Base-by-base conservation (phyloP, 1,284 basidiomycete species). In the Marasmius oreades region DNA sequence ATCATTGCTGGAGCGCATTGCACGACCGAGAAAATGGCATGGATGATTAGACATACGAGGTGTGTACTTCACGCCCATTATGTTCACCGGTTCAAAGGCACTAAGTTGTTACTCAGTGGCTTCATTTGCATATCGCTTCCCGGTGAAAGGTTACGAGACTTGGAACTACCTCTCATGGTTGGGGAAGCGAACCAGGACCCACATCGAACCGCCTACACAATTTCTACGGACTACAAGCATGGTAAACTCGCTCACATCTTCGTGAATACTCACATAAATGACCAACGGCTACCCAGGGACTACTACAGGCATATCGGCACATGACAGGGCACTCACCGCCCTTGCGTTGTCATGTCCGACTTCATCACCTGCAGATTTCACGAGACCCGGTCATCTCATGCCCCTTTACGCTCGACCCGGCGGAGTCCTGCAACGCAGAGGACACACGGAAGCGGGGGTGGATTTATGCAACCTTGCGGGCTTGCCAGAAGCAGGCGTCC, bases 41-140 rank as follows among this genome's bases (percentile, higher is more conserved):
- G 94, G 93, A 92, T 99, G 82, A 95, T 99, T 70, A 88, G 90
- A 69, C 89, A 96, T 74, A 93, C 93, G 0, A 96, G 93, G 95
- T 95, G 60, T 58, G 84, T 72, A 12, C 8, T 46, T 39, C 43
- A 7, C 24, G 5, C 42, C 46, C 33, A 33, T 56, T 36, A 24
- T 42, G 48, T 51, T 45, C 18, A 47, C 46, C 48, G 46, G 47
- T 51, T 55, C 34, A 52, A 50, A 59, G 50, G 24, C 18, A n/a
- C n/a, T n/a, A n/a, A n/a, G 23, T 8, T 22, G n/a, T 18, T 10
- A 28, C 48, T 20, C 63, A 98, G 95, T 67, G 96, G 97, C 0
- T 99, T 93, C 77, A 90, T 99, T 62, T 99, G 97, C 72, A 84
- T 96, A 58, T 85, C 93, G 6, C 78, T 98, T 1, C 90, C 93